phyloP scores from a whole-genome alignment of 306 rosid species.

The Prunus padus region DNA sequence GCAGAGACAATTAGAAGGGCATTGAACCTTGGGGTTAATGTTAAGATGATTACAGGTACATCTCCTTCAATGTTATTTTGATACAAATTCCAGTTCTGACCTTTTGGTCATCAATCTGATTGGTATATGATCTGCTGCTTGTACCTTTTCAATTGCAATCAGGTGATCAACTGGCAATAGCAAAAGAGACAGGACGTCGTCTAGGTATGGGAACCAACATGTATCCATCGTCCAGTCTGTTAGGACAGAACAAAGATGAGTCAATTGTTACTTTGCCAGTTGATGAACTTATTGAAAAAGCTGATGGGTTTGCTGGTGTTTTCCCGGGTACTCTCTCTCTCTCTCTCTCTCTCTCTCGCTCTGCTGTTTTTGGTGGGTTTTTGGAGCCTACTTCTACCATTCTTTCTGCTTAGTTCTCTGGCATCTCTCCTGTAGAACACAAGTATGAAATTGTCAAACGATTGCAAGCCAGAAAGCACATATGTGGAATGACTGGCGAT shows the following conservation, averaged over 20 bases:
- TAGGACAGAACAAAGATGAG: slow-evolving; percentile 68
- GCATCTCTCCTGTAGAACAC: slow-evolving; percentile 54
- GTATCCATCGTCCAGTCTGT: slow-evolving; percentile 75
- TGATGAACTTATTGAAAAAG: slow-evolving; percentile 79
- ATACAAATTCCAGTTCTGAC: not conserved
- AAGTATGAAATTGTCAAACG: slow-evolving; percentile 79
- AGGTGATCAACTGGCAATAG: slow-evolving; percentile 93
- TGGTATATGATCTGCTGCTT: slow-evolving; percentile 5
- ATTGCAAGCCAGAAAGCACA: slow-evolving; percentile 75
- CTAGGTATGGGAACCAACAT: slow-evolving; percentile 91
- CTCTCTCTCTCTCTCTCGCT: too few relatives aligned
- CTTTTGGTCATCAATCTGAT: not conserved
- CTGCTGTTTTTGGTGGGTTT: not conserved
- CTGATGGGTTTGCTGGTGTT: slow-evolving; percentile 89
- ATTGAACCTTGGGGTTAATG: slow-evolving; percentile 78
- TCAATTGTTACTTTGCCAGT: slow-evolving; percentile 64
- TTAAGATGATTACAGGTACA: slow-evolving; percentile 85
- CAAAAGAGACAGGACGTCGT: slow-evolving; percentile 82
- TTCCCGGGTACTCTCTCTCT: slow-evolving; percentile 55
- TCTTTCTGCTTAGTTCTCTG: slow-evolving; percentile 12
- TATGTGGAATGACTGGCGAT: slow-evolving; percentile 91
- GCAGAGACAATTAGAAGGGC: slow-evolving; percentile 82
- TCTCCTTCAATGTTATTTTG: slow-evolving; percentile 15
- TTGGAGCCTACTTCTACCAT: not conserved
- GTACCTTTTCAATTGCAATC: slow-evolving; percentile 11